Evolutionary conservation across 148 eudicot species (phyloP), one percentile per base, ranked within the genome.

Genomic region (Chenopodium album): DNA sequence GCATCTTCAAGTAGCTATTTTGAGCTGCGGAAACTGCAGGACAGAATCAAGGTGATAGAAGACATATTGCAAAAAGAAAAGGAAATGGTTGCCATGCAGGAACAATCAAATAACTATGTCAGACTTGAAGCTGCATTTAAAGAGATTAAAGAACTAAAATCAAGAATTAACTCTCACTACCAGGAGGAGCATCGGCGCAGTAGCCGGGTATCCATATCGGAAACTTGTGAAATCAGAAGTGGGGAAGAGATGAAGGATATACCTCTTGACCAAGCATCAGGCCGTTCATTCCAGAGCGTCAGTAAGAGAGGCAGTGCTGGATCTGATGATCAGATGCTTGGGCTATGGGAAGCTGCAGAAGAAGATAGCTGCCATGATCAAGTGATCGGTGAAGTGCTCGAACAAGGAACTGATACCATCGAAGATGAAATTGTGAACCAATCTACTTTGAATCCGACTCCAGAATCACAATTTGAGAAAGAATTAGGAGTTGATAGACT

Each of bases 211-310:
- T 73, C 85, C 59, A 85, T 81, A 68, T 85, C 89, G 20, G 88
- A 86, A 83, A 19, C 85, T 59, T 80, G 87, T 29, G 92, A 88
- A 78, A 84, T 75, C 48, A 87, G 79, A 74, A 88, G 76, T 41
- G 88, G 92, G 34, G 84, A 82, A 48, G 84, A 82, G 67, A 91
- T 92, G 91, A 96, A 94, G 85, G 99, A 96, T 80, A 94, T 96
- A 83, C 99, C 95, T 64, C 90, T 96, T 0, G 99, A 96, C 87
- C 88, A 91, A 59, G 88, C 83, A 72, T 92, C 98, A 13, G 85
- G 90, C 47, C 79, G 82, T 52, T 87, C 92, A 68, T 66, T 78
- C 22, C 52, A 41, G 37, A 79, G 84, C 62, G 67, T 47, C 26
- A 90, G 89, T 71, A 87, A 86, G 83, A 90, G 91, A 84, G 87